Evolutionary conservation across 1,139 yeast species (phyloP).

Genomic region (Scheffersomyces cryptocercus): DNA sequence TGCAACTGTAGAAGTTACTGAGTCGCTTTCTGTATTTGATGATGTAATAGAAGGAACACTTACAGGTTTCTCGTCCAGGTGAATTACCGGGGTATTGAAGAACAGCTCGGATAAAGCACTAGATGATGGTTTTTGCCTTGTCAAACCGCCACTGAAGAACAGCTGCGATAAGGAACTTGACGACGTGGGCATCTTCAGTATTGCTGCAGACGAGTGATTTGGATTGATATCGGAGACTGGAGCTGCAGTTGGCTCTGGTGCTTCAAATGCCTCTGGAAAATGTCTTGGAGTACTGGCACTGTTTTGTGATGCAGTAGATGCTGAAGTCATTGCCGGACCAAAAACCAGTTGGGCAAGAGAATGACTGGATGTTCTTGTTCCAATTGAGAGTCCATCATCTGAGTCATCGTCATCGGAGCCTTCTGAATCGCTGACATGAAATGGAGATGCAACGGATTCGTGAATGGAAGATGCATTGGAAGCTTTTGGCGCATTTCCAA

Average conservation of each 20-base stretch:
- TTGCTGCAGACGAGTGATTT: slow-evolving; percentile 34
- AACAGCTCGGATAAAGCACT: slow-evolving; percentile 36
- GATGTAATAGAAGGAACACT: too few species aligned
- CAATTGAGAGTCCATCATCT: slow-evolving; percentile 43
- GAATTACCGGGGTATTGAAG: slow-evolving; percentile 8
- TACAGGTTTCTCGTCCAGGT: not conserved
- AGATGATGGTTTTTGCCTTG: slow-evolving; percentile 45
- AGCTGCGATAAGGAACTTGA: slow-evolving; percentile 39
- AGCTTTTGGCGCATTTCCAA: not conserved
- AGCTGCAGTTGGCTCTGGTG: slow-evolving; percentile 28
- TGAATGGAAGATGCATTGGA: slow-evolving; percentile 9
- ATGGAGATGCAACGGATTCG: slow-evolving; percentile 10
- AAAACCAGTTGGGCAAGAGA: slow-evolving; percentile 50
- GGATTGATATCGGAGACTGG: slow-evolving; percentile 35
- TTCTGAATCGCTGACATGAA: slow-evolving; percentile 20
- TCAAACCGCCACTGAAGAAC: slow-evolving; percentile 27
- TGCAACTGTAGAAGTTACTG: not conserved
- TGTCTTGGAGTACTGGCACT: slow-evolving; percentile 13
- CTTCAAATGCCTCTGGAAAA: slow-evolving; percentile 20
- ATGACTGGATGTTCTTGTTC: slow-evolving; percentile 44
- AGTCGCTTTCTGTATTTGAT: not conserved
- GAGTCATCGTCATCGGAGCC: slow-evolving; percentile 18
- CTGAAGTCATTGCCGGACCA: slow-evolving; percentile 25
- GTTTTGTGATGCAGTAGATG: not conserved
- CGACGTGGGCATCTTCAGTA: slow-evolving; percentile 44